Evolutionary conservation across 202 grass and related monocot genomes (phyloP).

Genomic region (Panicum virgatum): DNA sequence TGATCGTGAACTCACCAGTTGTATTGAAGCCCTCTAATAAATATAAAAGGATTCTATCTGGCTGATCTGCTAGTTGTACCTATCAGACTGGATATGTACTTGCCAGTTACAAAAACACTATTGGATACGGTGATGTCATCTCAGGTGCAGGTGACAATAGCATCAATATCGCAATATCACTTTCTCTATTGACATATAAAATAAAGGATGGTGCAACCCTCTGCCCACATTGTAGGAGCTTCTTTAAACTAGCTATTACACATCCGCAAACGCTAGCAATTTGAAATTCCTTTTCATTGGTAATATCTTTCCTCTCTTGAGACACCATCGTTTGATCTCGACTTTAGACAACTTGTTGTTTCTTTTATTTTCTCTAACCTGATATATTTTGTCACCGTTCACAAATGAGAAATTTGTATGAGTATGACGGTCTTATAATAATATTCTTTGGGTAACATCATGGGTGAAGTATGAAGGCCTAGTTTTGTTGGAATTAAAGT

Average conservation of each 20-base stretch:
- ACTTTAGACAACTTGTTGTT: neutral
- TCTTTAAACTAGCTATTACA: neutral
- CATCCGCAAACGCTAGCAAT: neutral
- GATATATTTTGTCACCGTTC: neutral
- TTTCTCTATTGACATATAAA: neutral
- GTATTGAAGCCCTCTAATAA: neutral
- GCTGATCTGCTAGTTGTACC: neutral
- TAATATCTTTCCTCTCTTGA: neutral
- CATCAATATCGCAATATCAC: neutral
- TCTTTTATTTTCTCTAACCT: neutral
- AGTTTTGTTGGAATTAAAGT: conserved; percentile 31
- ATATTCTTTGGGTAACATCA: neutral
- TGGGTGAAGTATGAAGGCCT: neutral
- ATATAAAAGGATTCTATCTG: neutral
- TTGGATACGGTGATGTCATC: neutral
- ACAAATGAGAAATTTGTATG: neutral
- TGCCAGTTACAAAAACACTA: neutral
- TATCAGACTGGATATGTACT: conserved; percentile 10
- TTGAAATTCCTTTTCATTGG: conserved; percentile 4
- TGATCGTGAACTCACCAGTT: neutral
- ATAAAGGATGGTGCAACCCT: neutral
- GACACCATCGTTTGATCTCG: neutral
- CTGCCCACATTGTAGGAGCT: neutral
- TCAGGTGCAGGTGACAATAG: neutral
- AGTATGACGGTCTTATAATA: conserved; percentile 22